phyloP scores from a whole-genome alignment of 371 early-diverging fungal genomes.

The Amoeboaphelidium occidentale region DNA sequence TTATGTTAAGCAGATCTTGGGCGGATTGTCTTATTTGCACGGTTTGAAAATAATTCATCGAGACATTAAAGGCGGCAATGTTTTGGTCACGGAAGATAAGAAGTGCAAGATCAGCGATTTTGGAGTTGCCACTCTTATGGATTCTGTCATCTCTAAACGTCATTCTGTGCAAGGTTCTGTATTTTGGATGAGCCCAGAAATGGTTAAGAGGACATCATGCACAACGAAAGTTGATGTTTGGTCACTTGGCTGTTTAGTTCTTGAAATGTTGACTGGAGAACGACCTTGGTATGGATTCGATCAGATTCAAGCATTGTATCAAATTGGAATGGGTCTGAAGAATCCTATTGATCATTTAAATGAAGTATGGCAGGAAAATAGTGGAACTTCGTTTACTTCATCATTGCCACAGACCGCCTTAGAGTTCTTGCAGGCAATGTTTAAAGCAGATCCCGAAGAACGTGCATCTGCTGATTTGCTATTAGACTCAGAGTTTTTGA shows the following conservation, averaged over 20 bases:
- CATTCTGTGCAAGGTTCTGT: neutral
- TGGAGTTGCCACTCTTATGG: slow-evolving; percentile 4
- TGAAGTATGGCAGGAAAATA: too few relatives aligned
- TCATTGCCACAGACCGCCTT: too few relatives aligned
- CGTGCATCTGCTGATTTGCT: too few relatives aligned
- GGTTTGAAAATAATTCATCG: slow-evolving; percentile 13
- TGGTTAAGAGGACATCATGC: neutral
- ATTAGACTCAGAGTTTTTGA: too few relatives aligned
- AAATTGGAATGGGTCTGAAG: too few relatives aligned
- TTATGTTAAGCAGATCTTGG: slow-evolving; percentile 9
- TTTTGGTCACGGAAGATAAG: slow-evolving; percentile 9
- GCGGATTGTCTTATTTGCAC: slow-evolving; percentile 13
- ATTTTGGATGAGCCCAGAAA: neutral
- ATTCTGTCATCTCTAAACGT: neutral
- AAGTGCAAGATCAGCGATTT: slow-evolving; percentile 15
- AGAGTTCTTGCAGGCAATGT: too few relatives aligned
- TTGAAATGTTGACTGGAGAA: neutral
- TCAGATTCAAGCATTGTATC: neutral
- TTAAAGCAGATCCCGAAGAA: too few relatives aligned
- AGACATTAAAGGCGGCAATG: slow-evolving; percentile 18
- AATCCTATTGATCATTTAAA: too few relatives aligned
- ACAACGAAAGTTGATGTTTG: neutral
- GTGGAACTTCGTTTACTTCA: too few relatives aligned
- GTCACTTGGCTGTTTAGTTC: neutral
- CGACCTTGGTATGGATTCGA: neutral